These are phyloP conservation scores for Boeremia exigua DNA, from an alignment of 2,329 filamentous ascomycete genomes.

Conservation along the genomic window DNA sequence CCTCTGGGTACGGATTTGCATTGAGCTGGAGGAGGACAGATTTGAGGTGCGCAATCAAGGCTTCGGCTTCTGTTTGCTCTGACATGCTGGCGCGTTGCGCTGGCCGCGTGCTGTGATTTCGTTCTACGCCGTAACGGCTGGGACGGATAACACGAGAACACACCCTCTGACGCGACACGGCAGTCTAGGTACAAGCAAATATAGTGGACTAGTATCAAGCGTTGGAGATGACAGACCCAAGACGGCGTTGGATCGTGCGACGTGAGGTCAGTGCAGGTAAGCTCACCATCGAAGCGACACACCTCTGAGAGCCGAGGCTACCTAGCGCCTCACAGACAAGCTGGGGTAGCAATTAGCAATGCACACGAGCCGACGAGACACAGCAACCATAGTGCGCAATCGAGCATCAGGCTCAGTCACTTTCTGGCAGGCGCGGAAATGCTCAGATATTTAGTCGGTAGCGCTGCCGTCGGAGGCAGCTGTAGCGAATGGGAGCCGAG, in stretches of 20 bases:
- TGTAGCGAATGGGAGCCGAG: constrained; percentile 17
- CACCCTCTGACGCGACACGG: not conserved
- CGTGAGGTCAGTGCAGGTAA: not conserved
- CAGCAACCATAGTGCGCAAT: not conserved
- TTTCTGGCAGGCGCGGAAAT: not conserved
- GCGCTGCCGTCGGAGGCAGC: constrained; percentile 10
- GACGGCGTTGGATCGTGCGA: not conserved
- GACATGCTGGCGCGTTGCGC: constrained; percentile 6
- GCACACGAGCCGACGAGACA: not conserved
- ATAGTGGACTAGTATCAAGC: not conserved
- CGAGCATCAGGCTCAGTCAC: not conserved
- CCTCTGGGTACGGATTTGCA: constrained; percentile 55
- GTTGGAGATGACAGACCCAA: not conserved
- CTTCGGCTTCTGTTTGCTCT: constrained; percentile 5
- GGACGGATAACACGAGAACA: not conserved
- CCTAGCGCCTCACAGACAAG: constrained; percentile 7
- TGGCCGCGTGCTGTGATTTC: not conserved
- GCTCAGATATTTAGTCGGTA: constrained; percentile 1
- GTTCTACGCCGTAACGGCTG: not conserved
- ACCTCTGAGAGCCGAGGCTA: constrained; percentile 25
- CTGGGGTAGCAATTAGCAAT: not conserved
- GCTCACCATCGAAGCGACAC: not conserved
- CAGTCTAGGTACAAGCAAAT: not conserved
- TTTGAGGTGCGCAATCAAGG: constrained; percentile 50
- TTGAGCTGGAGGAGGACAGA: constrained; percentile 52